Evolutionary conservation across 352 stramenopile species (phyloP), one percentile per base, ranked within the genome.

Genomic region (Aphanomyces stellatus): DNA sequence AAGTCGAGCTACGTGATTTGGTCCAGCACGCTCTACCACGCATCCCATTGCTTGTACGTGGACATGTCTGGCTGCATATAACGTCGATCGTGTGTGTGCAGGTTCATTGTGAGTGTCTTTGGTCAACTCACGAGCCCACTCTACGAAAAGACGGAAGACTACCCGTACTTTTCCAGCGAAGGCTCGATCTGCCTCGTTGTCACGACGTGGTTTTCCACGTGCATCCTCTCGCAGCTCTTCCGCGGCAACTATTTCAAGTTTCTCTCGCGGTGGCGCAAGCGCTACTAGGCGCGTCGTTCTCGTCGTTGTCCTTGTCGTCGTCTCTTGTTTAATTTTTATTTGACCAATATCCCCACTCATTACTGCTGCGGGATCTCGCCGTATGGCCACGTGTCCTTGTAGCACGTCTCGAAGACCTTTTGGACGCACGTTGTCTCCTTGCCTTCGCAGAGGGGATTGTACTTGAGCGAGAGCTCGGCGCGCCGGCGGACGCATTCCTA

Each of bases 1-100:
- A 91, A 91, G 62, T 89, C 86, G 40, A 86, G 79, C 78, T 90
- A 91, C 72, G 79, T 91, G 66, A 93, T 94, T 73, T 94, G 86
- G 86, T 91, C 86, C 4, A 93, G 84, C 68, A 82, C 88, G 59
- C 72, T 94, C 42, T 94, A 94, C 72, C 86, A 93, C 69, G 76
- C 86, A 24, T 88, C 84, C 15, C 86, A 94, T 74, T 91, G 90
- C 35, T 78, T 94, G 82, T 94, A 91, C 77, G 82, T 81, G 24
- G 22, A 6, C 1, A 0, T 17, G 22, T 27, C 1, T 11, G 1
- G 24, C 61, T 40, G 53, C 24, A 24, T 31, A 28, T 34, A 37
- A 8, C 13, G 19, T 35, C 17, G 25, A 17, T 17, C 17, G 11
- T 60, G n/a, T 37, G 25, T 53, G 17, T 57, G 19, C 40, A 94